These are phyloP conservation scores for Xylaria digitata DNA, from an alignment of 2,329 filamentous ascomycete species.

Conservation along the genomic window DNA sequence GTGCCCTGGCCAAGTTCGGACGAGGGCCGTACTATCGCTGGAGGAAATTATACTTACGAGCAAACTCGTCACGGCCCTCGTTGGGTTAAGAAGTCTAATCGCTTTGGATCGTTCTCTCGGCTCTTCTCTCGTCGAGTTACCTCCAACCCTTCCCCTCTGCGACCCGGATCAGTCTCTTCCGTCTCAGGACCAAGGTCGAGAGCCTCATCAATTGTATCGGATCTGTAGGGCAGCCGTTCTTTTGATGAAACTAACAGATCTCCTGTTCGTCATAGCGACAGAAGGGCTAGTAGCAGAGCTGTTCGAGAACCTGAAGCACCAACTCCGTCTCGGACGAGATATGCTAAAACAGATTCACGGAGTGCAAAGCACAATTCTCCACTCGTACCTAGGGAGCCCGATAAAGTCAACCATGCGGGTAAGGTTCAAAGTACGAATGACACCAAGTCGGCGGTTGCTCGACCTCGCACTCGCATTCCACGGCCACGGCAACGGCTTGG, in stretches of 20 bases:
- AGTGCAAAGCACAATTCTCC: conserved; percentile 3
- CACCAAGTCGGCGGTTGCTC: conserved; percentile 12
- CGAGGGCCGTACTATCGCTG: conserved; percentile 10
- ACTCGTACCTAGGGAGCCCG: not conserved
- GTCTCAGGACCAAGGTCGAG: conserved; percentile 36
- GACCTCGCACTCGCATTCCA: conserved; percentile 10
- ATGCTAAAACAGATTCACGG: not conserved
- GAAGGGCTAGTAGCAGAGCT: not conserved
- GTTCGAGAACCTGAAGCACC: not conserved
- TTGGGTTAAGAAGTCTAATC: conserved; percentile 29
- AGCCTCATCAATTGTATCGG: conserved; percentile 29
- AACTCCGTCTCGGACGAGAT: not conserved
- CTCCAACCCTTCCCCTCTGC: not conserved
- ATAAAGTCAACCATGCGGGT: not conserved
- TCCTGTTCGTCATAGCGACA: not conserved
- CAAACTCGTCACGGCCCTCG: conserved; percentile 22
- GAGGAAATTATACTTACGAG: conserved; percentile 20
- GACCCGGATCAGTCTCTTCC: conserved; percentile 27
- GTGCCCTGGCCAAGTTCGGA: conserved; percentile 23
- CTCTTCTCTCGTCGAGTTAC: conserved; percentile 26
- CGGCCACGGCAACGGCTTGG: not conserved
- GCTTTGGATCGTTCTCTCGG: conserved; percentile 30
- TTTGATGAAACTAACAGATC: not conserved
- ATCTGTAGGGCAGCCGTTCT: not conserved
- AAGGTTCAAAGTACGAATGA: conserved; percentile 20